Percentiles rank a stretch among this genome's conserved stretches.
phyloP scores from a whole-genome alignment of 345 rosid species.

The Pistacia integerrima region DNA sequence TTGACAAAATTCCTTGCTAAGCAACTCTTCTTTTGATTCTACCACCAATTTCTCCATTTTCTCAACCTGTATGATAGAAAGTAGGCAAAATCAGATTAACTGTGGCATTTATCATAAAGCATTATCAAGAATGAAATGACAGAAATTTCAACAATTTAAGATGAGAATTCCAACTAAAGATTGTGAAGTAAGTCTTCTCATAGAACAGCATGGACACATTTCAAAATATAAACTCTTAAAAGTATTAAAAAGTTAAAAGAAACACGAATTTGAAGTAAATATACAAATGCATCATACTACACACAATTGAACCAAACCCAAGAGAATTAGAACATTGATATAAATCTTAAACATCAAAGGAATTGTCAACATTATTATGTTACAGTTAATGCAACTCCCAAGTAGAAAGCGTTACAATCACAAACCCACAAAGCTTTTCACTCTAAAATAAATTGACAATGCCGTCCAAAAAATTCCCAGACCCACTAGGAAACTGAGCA shows the following conservation, averaged over 20 bases:
- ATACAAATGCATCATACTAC: neutral
- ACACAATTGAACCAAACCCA: neutral
- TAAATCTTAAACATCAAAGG: neutral
- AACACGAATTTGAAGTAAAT: neutral
- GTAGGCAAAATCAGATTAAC: neutral
- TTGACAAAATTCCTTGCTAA: slow-evolving; percentile 49
- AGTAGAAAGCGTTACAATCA: neutral
- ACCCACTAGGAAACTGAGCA: neutral
- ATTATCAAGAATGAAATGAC: neutral
- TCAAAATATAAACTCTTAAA: neutral
- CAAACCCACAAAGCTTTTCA: neutral
- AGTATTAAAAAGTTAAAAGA: neutral
- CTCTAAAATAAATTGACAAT: no score
- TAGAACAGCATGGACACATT: neutral
- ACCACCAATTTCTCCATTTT: slow-evolving; percentile 55
- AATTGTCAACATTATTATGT: neutral
- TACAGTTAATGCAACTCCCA: no score
- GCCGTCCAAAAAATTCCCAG: neutral
- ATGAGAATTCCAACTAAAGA: neutral
- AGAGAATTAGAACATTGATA: neutral
- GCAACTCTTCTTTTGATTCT: slow-evolving; percentile 34
- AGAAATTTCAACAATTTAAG: neutral
- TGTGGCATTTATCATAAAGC: slow-evolving; percentile 1
- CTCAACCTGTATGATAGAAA: slow-evolving; percentile 36
- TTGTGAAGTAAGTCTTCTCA: neutral